Percentiles rank a stretch among this genome's conserved stretches.
Evolutionary conservation across 441 rosid genomes (phyloP).

Genomic region (Lepidium campestre): DNA sequence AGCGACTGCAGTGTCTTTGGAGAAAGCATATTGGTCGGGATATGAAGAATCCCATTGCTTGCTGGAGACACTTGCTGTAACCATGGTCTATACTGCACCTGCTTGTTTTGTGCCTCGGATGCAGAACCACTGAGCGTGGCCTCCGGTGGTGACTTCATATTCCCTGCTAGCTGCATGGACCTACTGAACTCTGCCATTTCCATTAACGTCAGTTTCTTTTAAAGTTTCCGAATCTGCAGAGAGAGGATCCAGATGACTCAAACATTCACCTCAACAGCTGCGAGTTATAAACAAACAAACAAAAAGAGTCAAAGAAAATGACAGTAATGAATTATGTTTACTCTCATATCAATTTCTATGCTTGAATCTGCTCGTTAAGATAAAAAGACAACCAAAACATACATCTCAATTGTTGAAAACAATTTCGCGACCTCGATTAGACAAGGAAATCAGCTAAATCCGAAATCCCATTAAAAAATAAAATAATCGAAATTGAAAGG

Average conservation of each 20-base stretch:
- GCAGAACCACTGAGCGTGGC: constrained; percentile 29
- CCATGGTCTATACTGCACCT: constrained; percentile 67
- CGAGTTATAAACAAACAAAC: neutral
- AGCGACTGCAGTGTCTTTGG: constrained; percentile 37
- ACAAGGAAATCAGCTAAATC: neutral
- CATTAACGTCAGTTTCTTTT: constrained; percentile 9
- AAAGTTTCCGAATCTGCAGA: neutral
- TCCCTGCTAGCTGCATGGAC: constrained; percentile 44
- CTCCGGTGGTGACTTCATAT: constrained; percentile 61
- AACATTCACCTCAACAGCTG: constrained; percentile 15
- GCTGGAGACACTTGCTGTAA: constrained; percentile 47
- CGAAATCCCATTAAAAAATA: neutral
- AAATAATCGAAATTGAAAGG: neutral
- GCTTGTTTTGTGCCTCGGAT: constrained; percentile 44
- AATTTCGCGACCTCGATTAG: neutral
- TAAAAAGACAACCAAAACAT: neutral
- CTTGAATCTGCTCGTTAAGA: neutral
- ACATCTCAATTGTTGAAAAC: neutral
- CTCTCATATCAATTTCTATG: neutral
- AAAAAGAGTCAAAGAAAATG: neutral
- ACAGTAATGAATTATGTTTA: neutral
- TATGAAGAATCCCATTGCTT: constrained; percentile 31
- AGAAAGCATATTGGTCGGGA: constrained; percentile 33
- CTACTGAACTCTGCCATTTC: constrained; percentile 29
- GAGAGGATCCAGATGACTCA: neutral